Base-by-base conservation (phyloP, 1,284 basidiomycete species). In the Leccinum subrobustum region DNA sequence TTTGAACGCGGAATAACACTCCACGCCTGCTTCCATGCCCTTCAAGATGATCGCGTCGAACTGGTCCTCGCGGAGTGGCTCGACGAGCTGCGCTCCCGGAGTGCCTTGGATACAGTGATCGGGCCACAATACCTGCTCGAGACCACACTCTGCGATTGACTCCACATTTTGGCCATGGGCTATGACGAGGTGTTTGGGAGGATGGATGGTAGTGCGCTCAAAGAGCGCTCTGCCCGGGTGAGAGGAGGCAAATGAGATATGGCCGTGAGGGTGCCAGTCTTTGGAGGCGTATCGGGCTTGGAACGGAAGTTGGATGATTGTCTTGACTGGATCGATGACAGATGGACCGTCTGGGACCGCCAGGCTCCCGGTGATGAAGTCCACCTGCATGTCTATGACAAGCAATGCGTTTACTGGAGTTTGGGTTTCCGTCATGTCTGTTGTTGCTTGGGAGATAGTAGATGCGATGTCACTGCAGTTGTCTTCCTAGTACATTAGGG, bases 1-100 rank as follows among this genome's bases (percentile, higher is more conserved):
- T 31, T 73, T 70, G 61, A 84, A 84, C 2, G 80, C 83, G 51
- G 81, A 83, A 63, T 84, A 84, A 54, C 77, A 80, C 60, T 84
- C 82, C 59, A 84, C 77, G 12, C 69, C 72, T 5, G 66, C 69
- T 54, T 83, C 69, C 12, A 68, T 76, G 54, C 83, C 82, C 65
- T 84, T 84, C 61, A 73, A 68, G 8, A 84, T 69, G 27, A 81
- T 67, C 25, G 64, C 69, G 29, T 79, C 77, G 54, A 83, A 75
- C 47, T 66, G 68, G 11, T 64, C 64, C 48, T 73, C 68, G 44
- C 75, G 63, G 14, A 84, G 65, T n/a, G 77, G 77, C 0, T 77
- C 71, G 12, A 80, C 77, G 39, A 83, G 78, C 42, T 76, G 71
- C 0, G 77, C 76, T 3, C 83, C 82, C 0, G 60, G 69, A 0